Base-by-base conservation (phyloP, 2,329 filamentous ascomycete species). In the Arthroderma uncinatum region DNA sequence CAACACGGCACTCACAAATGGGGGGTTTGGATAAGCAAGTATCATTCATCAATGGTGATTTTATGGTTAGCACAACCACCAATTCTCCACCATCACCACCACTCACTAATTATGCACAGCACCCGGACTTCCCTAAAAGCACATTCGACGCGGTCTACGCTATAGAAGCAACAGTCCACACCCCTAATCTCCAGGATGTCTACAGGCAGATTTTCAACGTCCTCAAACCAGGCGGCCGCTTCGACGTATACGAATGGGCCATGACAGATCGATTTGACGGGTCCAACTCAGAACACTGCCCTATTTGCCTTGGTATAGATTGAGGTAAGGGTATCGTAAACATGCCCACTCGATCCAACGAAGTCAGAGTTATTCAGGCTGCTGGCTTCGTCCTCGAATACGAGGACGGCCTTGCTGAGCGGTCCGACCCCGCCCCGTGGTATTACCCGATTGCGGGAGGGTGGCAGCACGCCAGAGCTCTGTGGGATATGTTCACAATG, bases 181-280 rank as follows among this genome's bases (percentile, higher is more conserved):
- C 93, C 0, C 93, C 92, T 44, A 86, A 84, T 47, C 83, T 97
- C 7, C 87, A 89, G 67, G 91, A 88, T 59, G 90, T 96, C 63
- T 98, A 98, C 78, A 85, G 82, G 70, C 86, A 97, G 73, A 97
- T 97, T 68, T 91, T 86, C 82, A 87, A 89, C 50, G 91, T 96
- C 19, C 80, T 98, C 62, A 98, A 97, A 81, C 92, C 93, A 16
- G 93, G 93, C 60, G 92, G 92, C 71, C 79, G 89, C 54, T 98
- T 97, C 66, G 93, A 92, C 69, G 92, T 97, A 54, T 98, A 97
- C 76, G 93, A 98, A 75, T 97, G 93, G 93, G 79, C 97, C 68
- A 97, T 98, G 93, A 97, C 91, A 5, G 91, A 96, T 62, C 78
- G 85, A 25, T 98, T 96, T 74, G 87, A 97, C 76, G 92, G 95